Evolutionary conservation across 495 filamentous ascomycete genomes (phyloP), one percentile per base, ranked within the genome.

Genomic region (Penicillium cosmopolitanum): DNA sequence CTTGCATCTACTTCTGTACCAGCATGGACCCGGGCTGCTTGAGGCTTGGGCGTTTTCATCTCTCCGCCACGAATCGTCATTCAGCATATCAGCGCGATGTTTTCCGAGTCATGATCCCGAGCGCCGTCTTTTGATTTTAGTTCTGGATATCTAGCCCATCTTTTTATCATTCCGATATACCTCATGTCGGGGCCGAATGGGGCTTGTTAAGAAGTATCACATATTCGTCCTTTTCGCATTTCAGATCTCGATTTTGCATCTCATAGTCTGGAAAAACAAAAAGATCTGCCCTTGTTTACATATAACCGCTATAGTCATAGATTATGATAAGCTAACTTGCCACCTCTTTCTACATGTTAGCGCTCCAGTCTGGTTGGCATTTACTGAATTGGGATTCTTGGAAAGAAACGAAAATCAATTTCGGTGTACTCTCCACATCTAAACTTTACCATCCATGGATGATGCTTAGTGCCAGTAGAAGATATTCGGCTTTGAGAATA

Each of bases 41-140:
- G 48, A 62, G 33, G 36, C 51, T 57, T 53, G 62, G 65, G 52
- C 58, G 43, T 58, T 66, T 55, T 64, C 55, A 51, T 61, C 46
- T 53, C 50, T 68, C 51, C 58, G 51, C 50, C 57, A 63, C 60
- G 53, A 62, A 57, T 68, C 56, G 62, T 75, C 63, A 70, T 72
- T 68, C 54, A 78, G 74, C 76, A 77, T 77, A 71, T 71, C 68
- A 75, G 71, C 70, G 74, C 70, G 72, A 75, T 67, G 51, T 73
- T 66, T 68, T 62, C 62, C 57, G 65, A 67, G 72, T 70, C 67
- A 71, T 75, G 73, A 69, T 66, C 67, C 66, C 62, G 61, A 74
- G 63, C 73, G 67, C 68, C 69, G 68, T 74, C 64, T 64, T 69
- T 58, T 65, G 52, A 51, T 67, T 67, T 65, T 33, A 51, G 54